Evolutionary conservation across 108 stramenopile species (phyloP), one percentile per base, ranked within the genome.

Genomic region (Cyclotella sp.): DNA sequence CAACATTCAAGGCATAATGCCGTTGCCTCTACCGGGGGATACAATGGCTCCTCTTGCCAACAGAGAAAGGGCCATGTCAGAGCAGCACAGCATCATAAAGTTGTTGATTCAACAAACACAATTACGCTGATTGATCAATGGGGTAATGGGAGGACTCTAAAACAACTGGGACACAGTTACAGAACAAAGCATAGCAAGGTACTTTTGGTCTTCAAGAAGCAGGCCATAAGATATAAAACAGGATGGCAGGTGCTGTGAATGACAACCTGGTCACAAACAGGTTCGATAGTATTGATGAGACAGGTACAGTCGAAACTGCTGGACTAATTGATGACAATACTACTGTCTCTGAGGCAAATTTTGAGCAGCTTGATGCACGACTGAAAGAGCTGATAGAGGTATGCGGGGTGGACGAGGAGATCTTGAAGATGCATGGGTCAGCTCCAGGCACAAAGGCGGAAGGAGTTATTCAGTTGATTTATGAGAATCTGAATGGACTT

Each of bases 91-190:
- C 18, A 43, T 21, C 12, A n/a, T n/a, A n/a, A n/a, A 57, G 55
- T 2, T 3, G 22, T 3, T 3, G 24, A 21, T 6, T 26, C 8
- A 19, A 24, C 42, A n/a, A 59, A 45, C 68, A 45, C 68, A 57
- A 70, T 59, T 21, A 45, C 40, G 42, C 52, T 60, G 29, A 73
- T 73, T 51, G 63, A 65, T n/a, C 26, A 47, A 65, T 64, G 45
- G 29, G 72, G 62, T 11, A 73, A 64, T 28, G 39, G 41, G 7
- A 41, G 3, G 7, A 49, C 60, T 29, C 60, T 29, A 63, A 44
- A 24, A 34, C 27, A 39, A 49, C 34, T 34, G 34, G 13, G n/a
- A 61, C 47, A 39, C 24, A 73, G 28, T 63, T 73, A 62, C n/a
- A 41, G 72, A 63, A 63, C 62, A 40, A 39, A 39, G 63, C 4